Evolutionary conservation across 208 protist species (phyloP).

Genomic region (Wallacemonas sp.): DNA sequence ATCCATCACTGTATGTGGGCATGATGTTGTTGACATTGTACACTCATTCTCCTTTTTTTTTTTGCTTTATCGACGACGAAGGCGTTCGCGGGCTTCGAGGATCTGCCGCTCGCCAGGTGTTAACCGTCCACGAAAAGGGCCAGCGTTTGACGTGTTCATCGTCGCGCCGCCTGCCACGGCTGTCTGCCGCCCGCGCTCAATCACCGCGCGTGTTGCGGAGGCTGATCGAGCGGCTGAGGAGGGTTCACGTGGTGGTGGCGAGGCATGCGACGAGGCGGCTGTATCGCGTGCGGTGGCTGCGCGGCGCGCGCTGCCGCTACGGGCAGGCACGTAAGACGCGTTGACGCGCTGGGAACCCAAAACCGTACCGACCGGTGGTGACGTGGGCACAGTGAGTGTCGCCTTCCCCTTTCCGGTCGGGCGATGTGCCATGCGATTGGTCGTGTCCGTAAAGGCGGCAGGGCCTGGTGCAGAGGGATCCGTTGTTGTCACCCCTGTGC

Average conservation of each 20-base stretch:
- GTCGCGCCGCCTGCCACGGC: neutral
- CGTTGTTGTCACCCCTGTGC: too few relatives aligned
- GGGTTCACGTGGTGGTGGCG: conserved; percentile 34
- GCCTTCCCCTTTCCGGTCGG: neutral
- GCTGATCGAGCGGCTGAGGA: neutral
- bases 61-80: conserved; percentile 21
- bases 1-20: too few relatives aligned
- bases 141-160: neutral
- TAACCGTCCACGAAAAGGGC: conserved; percentile 15
- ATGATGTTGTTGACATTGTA: too few relatives aligned
- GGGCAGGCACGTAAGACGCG: neutral
- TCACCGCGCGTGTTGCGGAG: neutral
- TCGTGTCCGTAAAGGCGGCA: conserved; percentile 1
- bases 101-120: conserved; percentile 76
- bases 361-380: conserved; percentile 48
- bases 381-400: conserved; percentile 11
- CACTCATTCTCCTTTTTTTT: neutral
- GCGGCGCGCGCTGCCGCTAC: too few relatives aligned
- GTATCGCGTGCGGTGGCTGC: too few relatives aligned
- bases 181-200: neutral
- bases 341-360: conserved; percentile 30
- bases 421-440: neutral
- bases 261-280: too few relatives aligned
- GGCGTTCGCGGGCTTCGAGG: conserved; percentile 50
- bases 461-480: too few relatives aligned